Percentiles rank a stretch among this genome's conserved stretches.
Conservation (phyloP, 495 filamentous ascomycete species). For the Penicillium diatomitis region DNA sequence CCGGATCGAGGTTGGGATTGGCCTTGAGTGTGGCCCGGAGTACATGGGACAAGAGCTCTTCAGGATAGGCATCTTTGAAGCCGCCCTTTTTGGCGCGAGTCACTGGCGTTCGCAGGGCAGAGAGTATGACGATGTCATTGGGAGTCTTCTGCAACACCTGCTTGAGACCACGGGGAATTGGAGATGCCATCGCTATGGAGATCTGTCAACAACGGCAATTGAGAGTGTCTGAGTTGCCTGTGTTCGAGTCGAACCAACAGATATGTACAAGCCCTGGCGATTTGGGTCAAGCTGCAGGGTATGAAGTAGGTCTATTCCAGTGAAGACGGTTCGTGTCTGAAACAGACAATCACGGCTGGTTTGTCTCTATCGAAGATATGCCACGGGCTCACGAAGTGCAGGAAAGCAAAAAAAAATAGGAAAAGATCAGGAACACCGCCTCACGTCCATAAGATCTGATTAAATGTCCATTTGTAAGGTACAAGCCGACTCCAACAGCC, state of each 20-base stretch:
- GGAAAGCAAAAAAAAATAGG: not conserved
- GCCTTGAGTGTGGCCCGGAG: slow-evolving; percentile 70
- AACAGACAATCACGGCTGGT: too few species aligned
- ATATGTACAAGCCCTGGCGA: too few species aligned
- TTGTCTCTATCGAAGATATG: too few species aligned
- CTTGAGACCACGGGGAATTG: slow-evolving; percentile 55
- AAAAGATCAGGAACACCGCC: not conserved
- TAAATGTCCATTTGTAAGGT: too few species aligned
- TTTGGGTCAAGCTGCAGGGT: too few species aligned
- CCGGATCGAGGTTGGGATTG: slow-evolving; percentile 65
- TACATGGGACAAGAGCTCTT: slow-evolving; percentile 77
- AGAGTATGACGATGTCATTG: slow-evolving; percentile 79
- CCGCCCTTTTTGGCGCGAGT: slow-evolving; percentile 73
- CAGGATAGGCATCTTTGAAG: slow-evolving; percentile 82
- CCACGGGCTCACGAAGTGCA: not conserved
- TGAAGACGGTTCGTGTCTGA: too few species aligned
- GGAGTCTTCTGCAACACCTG: slow-evolving; percentile 74
- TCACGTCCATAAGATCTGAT: too few species aligned
- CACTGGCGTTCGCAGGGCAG: slow-evolving; percentile 77
- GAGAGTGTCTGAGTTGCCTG: too few species aligned
- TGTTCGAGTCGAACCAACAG: too few species aligned
- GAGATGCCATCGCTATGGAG: slow-evolving; percentile 38
- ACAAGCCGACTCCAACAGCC: not conserved
- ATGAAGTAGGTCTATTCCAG: too few species aligned
- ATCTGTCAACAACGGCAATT: too few species aligned